Percentiles rank a stretch among this genome's conserved stretches.
Evolutionary conservation across 352 stramenopile species (phyloP).

Genomic region (Phytophthora palmivora): DNA sequence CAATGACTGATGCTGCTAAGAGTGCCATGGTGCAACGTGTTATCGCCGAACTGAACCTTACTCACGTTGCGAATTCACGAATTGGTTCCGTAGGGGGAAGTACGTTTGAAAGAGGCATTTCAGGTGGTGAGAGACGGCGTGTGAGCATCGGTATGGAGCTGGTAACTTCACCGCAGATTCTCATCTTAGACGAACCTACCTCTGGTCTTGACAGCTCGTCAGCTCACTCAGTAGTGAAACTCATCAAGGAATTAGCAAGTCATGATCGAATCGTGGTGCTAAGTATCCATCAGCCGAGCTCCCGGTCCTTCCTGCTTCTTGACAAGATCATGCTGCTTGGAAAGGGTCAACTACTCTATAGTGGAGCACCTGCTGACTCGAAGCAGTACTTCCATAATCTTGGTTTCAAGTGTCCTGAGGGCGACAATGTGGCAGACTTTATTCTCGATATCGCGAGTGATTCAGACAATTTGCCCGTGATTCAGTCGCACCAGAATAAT

Average conservation of each 20-base stretch:
- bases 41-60: conserved; percentile 81
- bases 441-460: conserved; percentile 80
- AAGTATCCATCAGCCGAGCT: conserved; percentile 91
- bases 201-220: conserved; percentile 92
- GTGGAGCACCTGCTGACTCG: conserved; percentile 52
- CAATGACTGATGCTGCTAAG: conserved; percentile 57
- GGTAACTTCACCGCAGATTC: conserved; percentile 87
- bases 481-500: conserved; percentile 55
- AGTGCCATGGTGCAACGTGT: conserved; percentile 73
- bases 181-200: conserved; percentile 93
- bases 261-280: conserved; percentile 82
- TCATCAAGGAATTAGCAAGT: conserved; percentile 87
- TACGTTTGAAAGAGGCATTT: conserved; percentile 83
- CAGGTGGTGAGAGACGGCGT: conserved; percentile 92
- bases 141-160: conserved; percentile 95
- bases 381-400: conserved; percentile 70
- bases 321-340: conserved; percentile 92
- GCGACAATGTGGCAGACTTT: conserved; percentile 86
- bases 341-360: conserved; percentile 78
- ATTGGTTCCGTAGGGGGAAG: conserved; percentile 50
- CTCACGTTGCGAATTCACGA: conserved; percentile 70
- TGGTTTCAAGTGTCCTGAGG: conserved; percentile 71
- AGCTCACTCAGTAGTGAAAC: conserved; percentile 88
- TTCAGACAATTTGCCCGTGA: conserved; percentile 62
- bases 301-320: conserved; percentile 91